Percentiles rank a stretch among this genome's conserved stretches.
Conservation (phyloP, 345 rosid genomes). For the Syzygium grande region DNA sequence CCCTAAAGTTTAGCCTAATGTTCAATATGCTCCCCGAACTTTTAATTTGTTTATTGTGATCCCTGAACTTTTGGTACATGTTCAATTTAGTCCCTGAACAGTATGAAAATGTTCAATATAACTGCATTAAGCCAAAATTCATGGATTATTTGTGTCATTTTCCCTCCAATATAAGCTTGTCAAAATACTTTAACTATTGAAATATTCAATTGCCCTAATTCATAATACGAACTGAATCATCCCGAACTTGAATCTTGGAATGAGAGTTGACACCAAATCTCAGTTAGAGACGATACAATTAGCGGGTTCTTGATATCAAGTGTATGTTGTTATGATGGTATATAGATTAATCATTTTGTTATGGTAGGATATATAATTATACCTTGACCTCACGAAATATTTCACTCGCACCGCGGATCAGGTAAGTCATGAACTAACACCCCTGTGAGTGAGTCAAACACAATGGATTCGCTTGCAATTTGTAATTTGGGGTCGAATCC, state of each 20-base stretch:
- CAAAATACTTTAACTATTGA: background rate
- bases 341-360: background rate
- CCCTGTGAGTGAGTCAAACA: background rate
- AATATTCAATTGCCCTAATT: background rate
- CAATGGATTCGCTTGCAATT: background rate
- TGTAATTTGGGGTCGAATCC: background rate
- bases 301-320: too few relatives aligned
- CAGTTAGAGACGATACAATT: rapidly evolving
- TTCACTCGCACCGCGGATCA: background rate
- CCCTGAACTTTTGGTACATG: too few relatives aligned
- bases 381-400: rapidly evolving
- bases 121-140: too few relatives aligned
- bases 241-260: background rate
- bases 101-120: too few relatives aligned
- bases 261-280: rapidly evolving
- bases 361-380: background rate
- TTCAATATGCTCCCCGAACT: too few relatives aligned
- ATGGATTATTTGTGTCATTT: too few relatives aligned
- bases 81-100: too few relatives aligned
- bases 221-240: rapidly evolving
- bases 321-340: background rate
- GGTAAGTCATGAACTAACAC: background rate
- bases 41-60: too few relatives aligned
- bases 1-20: too few relatives aligned
- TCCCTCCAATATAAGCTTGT: background rate